Evolutionary conservation across 2,329 filamentous ascomycete species (phyloP), one percentile per base, ranked within the genome.

Genomic region (Venturia nashicola): DNA sequence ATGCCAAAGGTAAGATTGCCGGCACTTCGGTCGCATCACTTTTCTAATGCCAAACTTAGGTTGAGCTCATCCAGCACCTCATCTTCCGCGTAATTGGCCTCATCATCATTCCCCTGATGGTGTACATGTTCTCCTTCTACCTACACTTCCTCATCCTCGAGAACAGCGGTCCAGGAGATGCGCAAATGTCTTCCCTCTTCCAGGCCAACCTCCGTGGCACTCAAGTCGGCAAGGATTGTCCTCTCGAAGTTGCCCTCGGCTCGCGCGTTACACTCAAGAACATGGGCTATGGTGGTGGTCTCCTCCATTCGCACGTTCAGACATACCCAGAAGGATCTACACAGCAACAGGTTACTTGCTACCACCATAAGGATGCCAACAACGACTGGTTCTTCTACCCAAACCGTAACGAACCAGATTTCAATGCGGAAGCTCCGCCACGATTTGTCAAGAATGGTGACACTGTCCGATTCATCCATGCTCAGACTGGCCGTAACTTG

Each of bases 361-460:
- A 99, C 78, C 94, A 99, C 78, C 94, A 99, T 82, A 99, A 99
- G 76, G 94, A 99, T 80, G 83, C 93, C 75, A 99, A 99, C 84
- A 99, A 99, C 75, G 94, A 99, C 75, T 99, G 94, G 94, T 96
- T 95, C 78, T 92, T 99, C 77, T 97, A 97, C 75, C 94, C 94
- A 34, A 96, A 93, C 78, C 90, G 95, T 67, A 77, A 81, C 63
- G 84, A 96, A 65, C 77, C 82, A 32, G 87, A 89, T 20, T 96
- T 86, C 71, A 82, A 92, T 70, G 77, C 84, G 5, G 86, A 90
- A 65, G 85, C 79, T n/a, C 82, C 86, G 65, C 85, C 90, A 66
- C 80, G 80, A 67, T 96, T 87, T 72, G 84, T 97, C 69, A 86
- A 83, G 18, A 86, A 99, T 73, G 86, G 87, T 66, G 84, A 89